phyloP scores from a whole-genome alignment of 2,329 filamentous ascomycete species.

The Botrytis pseudocinerea region DNA sequence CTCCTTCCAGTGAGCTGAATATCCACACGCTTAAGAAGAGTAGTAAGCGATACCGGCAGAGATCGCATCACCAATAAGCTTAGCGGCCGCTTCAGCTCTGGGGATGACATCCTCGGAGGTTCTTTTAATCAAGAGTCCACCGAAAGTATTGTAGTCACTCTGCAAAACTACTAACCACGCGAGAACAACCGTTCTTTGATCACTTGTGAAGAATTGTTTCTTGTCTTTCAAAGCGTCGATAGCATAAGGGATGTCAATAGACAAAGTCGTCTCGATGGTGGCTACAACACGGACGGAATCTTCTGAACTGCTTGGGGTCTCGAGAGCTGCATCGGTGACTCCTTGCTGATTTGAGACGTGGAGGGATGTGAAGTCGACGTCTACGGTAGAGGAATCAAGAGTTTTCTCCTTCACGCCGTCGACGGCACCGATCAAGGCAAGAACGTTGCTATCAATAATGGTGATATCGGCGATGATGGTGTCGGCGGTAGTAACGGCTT shows the following conservation, averaged over 20 bases:
- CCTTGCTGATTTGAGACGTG: not conserved
- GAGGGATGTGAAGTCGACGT: not conserved
- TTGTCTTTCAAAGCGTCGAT: not conserved
- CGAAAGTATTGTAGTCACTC: not conserved
- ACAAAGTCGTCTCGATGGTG: not conserved
- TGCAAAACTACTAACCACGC: not conserved
- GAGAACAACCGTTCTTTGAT: not conserved
- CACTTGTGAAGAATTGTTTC: not conserved
- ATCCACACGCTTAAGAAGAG: not conserved
- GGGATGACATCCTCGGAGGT: not conserved
- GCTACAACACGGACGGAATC: not conserved
- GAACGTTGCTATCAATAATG: not conserved
- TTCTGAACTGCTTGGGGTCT: too few relatives aligned
- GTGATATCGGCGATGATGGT: not conserved
- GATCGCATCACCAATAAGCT: not conserved
- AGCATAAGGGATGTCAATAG: not conserved
- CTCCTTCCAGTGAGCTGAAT: not conserved
- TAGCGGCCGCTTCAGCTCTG: not conserved
- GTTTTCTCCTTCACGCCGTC: too few relatives aligned
- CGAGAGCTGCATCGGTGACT: not conserved
- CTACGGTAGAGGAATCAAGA: not conserved
- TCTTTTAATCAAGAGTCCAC: not conserved
- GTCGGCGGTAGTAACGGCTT: not conserved
- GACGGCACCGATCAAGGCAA: not conserved
- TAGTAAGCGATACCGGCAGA: not conserved